A percentile compares a stretch with the other conserved stretches of the same genome.
These are phyloP conservation scores for Acorus calamus DNA, from an alignment of 106 monocot species.

Conservation along the genomic window DNA sequence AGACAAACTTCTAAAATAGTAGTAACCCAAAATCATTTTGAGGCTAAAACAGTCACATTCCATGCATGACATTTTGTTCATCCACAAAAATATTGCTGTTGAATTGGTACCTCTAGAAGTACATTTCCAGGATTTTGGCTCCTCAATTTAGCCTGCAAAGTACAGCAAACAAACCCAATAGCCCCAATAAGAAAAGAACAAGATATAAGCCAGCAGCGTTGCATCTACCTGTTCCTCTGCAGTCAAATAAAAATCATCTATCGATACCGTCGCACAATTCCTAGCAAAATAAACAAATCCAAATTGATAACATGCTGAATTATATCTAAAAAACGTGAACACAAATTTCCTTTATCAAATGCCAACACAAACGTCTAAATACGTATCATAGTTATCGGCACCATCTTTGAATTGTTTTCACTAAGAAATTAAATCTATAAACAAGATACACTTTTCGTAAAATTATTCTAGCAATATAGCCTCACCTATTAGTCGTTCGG, in stretches of 20 bases:
- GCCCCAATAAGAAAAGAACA: neutral
- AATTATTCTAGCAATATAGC: neutral
- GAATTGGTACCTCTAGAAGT: slow-evolving; percentile 66
- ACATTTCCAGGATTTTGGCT: slow-evolving; percentile 76
- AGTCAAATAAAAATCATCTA: slow-evolving; percentile 97
- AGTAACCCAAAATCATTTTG: neutral
- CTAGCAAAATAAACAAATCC: slow-evolving; percentile 26
- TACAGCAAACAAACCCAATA: neutral
- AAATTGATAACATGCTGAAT: too few relatives aligned
- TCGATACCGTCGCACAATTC: slow-evolving; percentile 80
- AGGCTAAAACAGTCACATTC: neutral
- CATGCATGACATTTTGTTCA: too few relatives aligned
- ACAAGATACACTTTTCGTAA: too few relatives aligned
- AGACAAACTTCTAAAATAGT: neutral
- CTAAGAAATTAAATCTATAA: too few relatives aligned
- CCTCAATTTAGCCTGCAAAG: slow-evolving; percentile 58
- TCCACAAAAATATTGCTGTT: too few relatives aligned
- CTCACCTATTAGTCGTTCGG: slow-evolving; percentile 47
- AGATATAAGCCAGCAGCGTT: slow-evolving; percentile 2
- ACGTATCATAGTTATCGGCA: too few relatives aligned
- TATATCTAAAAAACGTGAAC: too few relatives aligned
- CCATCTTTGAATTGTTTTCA: too few relatives aligned
- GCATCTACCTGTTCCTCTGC: slow-evolving; percentile 77
- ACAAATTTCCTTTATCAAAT: too few relatives aligned
- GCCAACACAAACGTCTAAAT: too few relatives aligned